Percentiles rank a stretch among this genome's conserved stretches.
Conservation (phyloP, 225 moss, liverwort and hornwort species). For the Bryum argenteum region DNA sequence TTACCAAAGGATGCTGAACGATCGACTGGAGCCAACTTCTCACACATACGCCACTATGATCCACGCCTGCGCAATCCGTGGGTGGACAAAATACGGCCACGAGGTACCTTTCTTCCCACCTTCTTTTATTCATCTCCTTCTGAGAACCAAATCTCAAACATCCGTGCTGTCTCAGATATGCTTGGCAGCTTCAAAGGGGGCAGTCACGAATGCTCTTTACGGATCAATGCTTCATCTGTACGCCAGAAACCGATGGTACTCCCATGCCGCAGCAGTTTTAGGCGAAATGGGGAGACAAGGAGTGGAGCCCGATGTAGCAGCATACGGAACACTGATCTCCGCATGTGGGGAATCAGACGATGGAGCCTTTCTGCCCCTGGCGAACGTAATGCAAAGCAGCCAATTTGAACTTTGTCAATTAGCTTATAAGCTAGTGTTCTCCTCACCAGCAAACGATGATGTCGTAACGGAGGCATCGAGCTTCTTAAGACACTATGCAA, state of each 20-base stretch:
- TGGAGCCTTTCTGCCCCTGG: constrained; percentile 54
- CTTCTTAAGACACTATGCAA: constrained; percentile 60
- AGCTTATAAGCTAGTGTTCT: constrained; percentile 55
- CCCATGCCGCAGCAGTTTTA: constrained; percentile 68
- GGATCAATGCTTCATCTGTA: constrained; percentile 86
- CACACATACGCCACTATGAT: constrained; percentile 83
- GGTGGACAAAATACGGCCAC: constrained; percentile 95
- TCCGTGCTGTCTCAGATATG: constrained; percentile 52
- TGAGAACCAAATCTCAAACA: background rate
- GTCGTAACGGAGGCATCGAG: constrained; percentile 51
- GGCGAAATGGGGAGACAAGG: constrained; percentile 75
- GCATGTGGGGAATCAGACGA: constrained; percentile 74
- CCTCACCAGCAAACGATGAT: constrained; percentile 25
- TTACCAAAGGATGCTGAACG: constrained; percentile 81
- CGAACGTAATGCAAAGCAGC: constrained; percentile 65
- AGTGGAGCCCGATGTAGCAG: constrained; percentile 77
- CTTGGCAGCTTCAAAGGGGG: constrained; percentile 57
- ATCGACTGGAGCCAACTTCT: constrained; percentile 63
- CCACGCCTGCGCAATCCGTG: constrained; percentile 70
- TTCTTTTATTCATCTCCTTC: background rate
- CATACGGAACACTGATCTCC: constrained; percentile 75
- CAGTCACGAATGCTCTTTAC: constrained; percentile 47
- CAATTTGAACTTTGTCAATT: constrained; percentile 72
- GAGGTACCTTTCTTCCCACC: constrained; percentile 56
- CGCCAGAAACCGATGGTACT: constrained; percentile 77